These are phyloP conservation scores for Cocos nucifera DNA, from an alignment of 176 grass and related monocot genomes.

Conservation along the genomic window DNA sequence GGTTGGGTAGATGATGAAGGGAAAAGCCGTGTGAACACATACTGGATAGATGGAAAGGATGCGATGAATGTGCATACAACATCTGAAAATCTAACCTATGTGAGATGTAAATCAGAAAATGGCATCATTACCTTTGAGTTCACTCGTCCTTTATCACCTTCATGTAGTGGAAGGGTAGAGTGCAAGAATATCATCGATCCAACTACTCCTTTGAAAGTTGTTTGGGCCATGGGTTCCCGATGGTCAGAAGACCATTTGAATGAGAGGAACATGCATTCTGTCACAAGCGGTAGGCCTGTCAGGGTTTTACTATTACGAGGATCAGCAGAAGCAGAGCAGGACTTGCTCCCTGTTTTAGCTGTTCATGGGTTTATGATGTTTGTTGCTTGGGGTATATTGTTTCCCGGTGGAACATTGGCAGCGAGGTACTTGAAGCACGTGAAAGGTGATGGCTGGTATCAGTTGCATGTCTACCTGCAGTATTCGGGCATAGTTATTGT, in stretches of 20 bases:
- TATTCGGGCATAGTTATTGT: slow-evolving; percentile 60
- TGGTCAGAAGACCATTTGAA: slow-evolving; percentile 48
- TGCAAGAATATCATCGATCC: slow-evolving; percentile 74
- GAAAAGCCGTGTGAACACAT: slow-evolving; percentile 48
- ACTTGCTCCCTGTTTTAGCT: slow-evolving; percentile 58
- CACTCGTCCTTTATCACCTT: slow-evolving; percentile 45
- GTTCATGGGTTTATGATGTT: slow-evolving; percentile 99
- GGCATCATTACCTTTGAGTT: slow-evolving; percentile 69
- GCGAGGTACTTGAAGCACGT: slow-evolving; percentile 76
- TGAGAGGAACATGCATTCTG: slow-evolving; percentile 67
- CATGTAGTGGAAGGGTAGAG: slow-evolving; percentile 55
- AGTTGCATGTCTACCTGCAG: slow-evolving; percentile 70
- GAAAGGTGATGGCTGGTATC: slow-evolving; percentile 62
- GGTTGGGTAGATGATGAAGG: slow-evolving; percentile 74
- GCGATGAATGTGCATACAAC: slow-evolving; percentile 50
- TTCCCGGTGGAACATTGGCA: slow-evolving; percentile 56
- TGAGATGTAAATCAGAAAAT: slow-evolving; percentile 48
- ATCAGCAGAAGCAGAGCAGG: slow-evolving; percentile 63
- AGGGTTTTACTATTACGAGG: slow-evolving; percentile 42
- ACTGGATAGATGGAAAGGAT: slow-evolving; percentile 66
- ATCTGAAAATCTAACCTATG: slow-evolving; percentile 59
- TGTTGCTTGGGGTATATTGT: slow-evolving; percentile 65
- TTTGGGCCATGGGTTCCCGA: slow-evolving; percentile 75
- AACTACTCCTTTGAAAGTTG: slow-evolving; percentile 64
- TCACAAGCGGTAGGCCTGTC: slow-evolving; percentile 61